A percentile compares a stretch with the other conserved stretches of the same genome.
Conservation (phyloP, 1,139 yeast species). For the Debaryomycetaceae sp. region DNA sequence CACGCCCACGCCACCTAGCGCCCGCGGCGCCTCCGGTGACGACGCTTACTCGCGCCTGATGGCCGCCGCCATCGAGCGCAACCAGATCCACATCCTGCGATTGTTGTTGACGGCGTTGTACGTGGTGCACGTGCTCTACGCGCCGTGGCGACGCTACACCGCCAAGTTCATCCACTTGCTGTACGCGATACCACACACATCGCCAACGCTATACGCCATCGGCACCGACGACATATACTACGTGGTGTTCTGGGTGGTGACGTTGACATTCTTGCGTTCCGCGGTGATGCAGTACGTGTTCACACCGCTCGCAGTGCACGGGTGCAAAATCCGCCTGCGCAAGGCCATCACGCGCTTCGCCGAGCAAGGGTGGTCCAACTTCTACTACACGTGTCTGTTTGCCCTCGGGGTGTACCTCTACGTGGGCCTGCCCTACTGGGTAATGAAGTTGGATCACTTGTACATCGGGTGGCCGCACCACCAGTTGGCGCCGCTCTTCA, state of each 20-base stretch:
- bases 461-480: slow-evolving; percentile 79
- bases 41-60: slow-evolving; percentile 10
- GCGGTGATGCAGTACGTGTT: slow-evolving; percentile 54
- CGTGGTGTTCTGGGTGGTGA: slow-evolving; percentile 52
- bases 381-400: slow-evolving; percentile 60
- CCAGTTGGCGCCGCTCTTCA: slow-evolving; percentile 44
- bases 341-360: slow-evolving; percentile 66
- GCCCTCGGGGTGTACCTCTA: slow-evolving; percentile 56
- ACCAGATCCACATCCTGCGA: slow-evolving; percentile 36
- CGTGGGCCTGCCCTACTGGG: slow-evolving; percentile 51
- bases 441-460: slow-evolving; percentile 51
- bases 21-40: no score
- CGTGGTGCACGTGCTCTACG: slow-evolving; percentile 21
- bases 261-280: slow-evolving; percentile 58
- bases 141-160: slow-evolving; percentile 22
- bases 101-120: slow-evolving; percentile 25
- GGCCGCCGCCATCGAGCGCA: slow-evolving; percentile 31
- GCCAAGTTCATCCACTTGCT: slow-evolving; percentile 48
- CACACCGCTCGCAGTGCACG: slow-evolving; percentile 51
- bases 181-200: slow-evolving; percentile 21
- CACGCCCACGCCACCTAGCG: no score
- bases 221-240: slow-evolving; percentile 55
- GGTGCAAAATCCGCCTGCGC: slow-evolving; percentile 40
- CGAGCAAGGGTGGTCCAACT: slow-evolving; percentile 80
- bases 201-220: slow-evolving; percentile 39